Conservation (phyloP, 129 eudicot species). For the Kitagawia praeruptora region DNA sequence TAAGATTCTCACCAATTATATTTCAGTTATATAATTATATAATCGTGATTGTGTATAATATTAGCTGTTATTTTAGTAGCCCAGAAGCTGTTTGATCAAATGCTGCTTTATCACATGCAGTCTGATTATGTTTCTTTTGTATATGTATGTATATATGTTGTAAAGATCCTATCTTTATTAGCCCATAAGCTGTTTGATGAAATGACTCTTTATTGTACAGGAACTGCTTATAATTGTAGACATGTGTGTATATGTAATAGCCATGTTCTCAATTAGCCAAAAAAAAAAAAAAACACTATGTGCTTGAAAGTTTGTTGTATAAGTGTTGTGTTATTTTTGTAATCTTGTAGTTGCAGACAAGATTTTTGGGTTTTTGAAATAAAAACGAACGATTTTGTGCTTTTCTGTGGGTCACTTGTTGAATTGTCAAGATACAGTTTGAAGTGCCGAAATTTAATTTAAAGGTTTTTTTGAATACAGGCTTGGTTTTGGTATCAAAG, state of each 20-base stretch:
- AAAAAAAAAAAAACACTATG: too few relatives aligned
- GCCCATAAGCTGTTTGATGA: conserved; percentile 1
- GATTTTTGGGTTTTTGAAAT: not conserved
- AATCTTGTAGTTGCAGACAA: not conserved
- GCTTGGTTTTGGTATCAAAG: not conserved
- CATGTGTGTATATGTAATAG: not conserved
- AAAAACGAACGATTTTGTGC: not conserved
- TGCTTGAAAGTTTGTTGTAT: too few relatives aligned
- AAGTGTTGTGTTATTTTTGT: too few relatives aligned
- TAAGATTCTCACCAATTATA: too few relatives aligned
- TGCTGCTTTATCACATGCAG: not conserved
- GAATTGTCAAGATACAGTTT: not conserved
- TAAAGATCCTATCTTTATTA: not conserved
- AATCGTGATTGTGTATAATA: not conserved
- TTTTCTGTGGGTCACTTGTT: not conserved
- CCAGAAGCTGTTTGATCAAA: not conserved
- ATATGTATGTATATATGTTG: not conserved
- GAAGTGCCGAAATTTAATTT: not conserved
- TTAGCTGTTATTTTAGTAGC: not conserved
- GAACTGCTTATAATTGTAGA: not conserved
- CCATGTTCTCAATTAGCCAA: not conserved
- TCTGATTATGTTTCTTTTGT: not conserved
- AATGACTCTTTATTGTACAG: not conserved
- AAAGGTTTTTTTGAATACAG: not conserved
- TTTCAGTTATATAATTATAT: too few relatives aligned